Evolutionary conservation across 2,329 filamentous ascomycete species (phyloP).

Genomic region (Chrysosporium keratinophilum): DNA sequence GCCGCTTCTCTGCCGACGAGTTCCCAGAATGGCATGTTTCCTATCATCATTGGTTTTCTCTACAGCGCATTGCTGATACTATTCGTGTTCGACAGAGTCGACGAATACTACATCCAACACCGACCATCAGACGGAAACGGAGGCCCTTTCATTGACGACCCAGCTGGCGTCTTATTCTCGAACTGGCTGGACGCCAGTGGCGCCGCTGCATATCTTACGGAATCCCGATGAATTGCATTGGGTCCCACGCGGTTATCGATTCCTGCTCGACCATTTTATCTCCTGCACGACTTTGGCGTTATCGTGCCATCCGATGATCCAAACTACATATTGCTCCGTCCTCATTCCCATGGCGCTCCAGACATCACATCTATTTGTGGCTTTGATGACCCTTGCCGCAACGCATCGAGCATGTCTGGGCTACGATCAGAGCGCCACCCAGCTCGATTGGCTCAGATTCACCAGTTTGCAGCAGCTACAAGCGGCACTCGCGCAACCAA

Average conservation of each 20-base stretch:
- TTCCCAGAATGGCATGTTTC: not conserved
- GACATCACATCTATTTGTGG: conserved; percentile 17
- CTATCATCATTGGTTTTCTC: not conserved
- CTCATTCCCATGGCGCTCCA: conserved; percentile 19
- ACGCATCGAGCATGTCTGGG: conserved; percentile 20
- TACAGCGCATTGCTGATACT: not conserved
- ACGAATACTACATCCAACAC: not conserved
- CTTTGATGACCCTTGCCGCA: conserved; percentile 18
- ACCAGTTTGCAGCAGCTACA: conserved; percentile 14
- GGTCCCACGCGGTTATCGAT: conserved; percentile 7
- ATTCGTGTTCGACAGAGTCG: not conserved
- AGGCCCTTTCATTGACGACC: not conserved
- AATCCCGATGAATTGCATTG: conserved; percentile 2
- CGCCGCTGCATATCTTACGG: not conserved
- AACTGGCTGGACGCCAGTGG: not conserved
- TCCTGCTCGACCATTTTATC: conserved; percentile 25
- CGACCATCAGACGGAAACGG: not conserved
- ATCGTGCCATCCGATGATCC: conserved; percentile 20
- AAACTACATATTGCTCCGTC: conserved; percentile 17
- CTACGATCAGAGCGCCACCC: conserved; percentile 32
- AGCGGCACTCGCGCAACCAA: conserved; percentile 11
- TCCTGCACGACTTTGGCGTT: conserved; percentile 27
- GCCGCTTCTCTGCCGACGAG: not conserved
- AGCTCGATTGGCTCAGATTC: conserved; percentile 13
- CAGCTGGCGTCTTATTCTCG: not conserved